Evolutionary conservation across 768 basidiomycete species (phyloP).

Genomic region (Pilatotrama ljubarskyi): DNA sequence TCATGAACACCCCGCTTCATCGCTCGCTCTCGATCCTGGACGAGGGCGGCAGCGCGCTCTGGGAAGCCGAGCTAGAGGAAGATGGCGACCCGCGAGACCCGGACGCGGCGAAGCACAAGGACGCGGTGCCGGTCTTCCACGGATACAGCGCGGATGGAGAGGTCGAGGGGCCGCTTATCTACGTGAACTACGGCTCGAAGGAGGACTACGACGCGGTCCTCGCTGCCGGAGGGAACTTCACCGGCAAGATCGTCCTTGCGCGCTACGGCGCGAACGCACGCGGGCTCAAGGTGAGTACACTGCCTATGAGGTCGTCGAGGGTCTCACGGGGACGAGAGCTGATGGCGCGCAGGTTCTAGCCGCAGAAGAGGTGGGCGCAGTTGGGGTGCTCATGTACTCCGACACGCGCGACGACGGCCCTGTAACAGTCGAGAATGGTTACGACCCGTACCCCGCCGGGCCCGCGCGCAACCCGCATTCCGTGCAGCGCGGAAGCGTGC

Average conservation of each 20-base stretch:
- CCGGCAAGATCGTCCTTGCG: constrained; percentile 73
- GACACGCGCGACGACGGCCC: constrained; percentile 85
- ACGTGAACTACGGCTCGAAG: constrained; percentile 78
- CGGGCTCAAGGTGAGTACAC: constrained; percentile 90
- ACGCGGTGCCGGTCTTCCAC: constrained; percentile 78
- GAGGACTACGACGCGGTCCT: constrained; percentile 71
- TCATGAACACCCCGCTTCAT: constrained; percentile 76
- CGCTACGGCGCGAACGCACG: constrained; percentile 79
- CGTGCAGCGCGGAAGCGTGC: constrained; percentile 85
- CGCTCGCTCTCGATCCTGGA: constrained; percentile 65
- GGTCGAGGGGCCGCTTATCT: constrained; percentile 67
- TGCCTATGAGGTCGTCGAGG: too few relatives aligned
- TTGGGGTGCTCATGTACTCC: constrained; percentile 77
- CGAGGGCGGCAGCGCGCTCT: constrained; percentile 56
- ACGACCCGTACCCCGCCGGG: constrained; percentile 75
- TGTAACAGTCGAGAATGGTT: constrained; percentile 76
- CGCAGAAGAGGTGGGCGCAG: constrained; percentile 80
- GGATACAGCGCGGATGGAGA: constrained; percentile 78
- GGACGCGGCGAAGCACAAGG: constrained; percentile 64
- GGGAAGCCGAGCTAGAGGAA: constrained; percentile 76
- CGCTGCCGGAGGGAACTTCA: constrained; percentile 66
- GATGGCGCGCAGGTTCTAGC: constrained; percentile 57
- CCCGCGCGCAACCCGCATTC: constrained; percentile 85
- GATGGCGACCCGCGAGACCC: constrained; percentile 72
- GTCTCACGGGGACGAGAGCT: too few relatives aligned